Conservation (phyloP, 192 early-diverging fungal genomes). For the Coemansia sp. region DNA sequence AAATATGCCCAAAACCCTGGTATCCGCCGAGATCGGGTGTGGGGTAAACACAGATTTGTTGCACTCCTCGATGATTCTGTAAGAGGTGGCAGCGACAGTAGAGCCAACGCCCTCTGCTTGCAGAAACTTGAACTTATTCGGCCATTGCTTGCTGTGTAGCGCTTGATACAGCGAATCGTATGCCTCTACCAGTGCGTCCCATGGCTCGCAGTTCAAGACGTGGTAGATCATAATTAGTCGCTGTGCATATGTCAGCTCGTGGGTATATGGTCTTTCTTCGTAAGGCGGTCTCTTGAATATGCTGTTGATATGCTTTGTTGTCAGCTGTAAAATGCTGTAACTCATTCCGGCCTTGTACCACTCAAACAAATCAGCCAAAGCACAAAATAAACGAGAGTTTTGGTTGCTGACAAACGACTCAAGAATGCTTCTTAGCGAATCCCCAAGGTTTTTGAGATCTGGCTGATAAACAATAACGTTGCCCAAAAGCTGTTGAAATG, state of each 20-base stretch:
- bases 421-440: conserved; percentile 12
- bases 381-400: conserved; percentile 40
- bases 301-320: conserved; percentile 36
- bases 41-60: not conserved
- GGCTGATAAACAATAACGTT: conserved; percentile 24
- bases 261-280: conserved; percentile 30
- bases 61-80: conserved; percentile 26
- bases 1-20: not conserved
- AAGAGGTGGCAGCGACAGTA: conserved; percentile 14
- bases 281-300: conserved; percentile 41
- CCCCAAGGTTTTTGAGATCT: conserved; percentile 2
- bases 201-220: conserved; percentile 14
- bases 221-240: conserved; percentile 35
- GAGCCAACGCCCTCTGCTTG: not conserved
- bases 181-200: conserved; percentile 20
- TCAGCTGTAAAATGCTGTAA: conserved; percentile 24
- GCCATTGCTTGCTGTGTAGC: conserved; percentile 16
- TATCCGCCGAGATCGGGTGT: no score
- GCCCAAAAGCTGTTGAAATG: conserved; percentile 12
- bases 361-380: conserved; percentile 21
- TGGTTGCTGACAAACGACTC: conserved; percentile 48
- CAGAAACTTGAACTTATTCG: conserved; percentile 31
- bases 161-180: conserved; percentile 21
- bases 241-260: conserved; percentile 36
- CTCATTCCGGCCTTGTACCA: conserved; percentile 24